Percentiles rank a stretch among this genome's conserved stretches.
These are phyloP conservation scores for Fibroporia radiculosa DNA, from an alignment of 768 basidiomycete genomes.

Conservation along the genomic window DNA sequence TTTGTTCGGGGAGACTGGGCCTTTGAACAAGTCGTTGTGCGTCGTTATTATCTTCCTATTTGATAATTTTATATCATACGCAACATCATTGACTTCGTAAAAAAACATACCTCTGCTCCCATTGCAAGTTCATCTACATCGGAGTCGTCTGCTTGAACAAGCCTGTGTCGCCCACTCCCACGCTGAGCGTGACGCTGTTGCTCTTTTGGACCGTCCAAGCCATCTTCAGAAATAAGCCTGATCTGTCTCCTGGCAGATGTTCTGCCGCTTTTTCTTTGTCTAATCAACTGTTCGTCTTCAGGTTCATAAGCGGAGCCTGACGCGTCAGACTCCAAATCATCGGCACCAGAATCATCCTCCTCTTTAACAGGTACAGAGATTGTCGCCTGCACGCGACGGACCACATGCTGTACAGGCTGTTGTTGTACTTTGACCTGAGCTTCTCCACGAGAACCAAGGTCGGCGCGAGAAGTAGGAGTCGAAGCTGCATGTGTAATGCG, in stretches of 20 bases:
- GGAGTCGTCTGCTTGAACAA: conserved; percentile 20
- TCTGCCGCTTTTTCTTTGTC: conserved; percentile 24
- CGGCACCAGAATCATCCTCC: conserved; percentile 44
- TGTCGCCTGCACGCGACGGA: conserved; percentile 58
- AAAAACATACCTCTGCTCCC: conserved; percentile 41
- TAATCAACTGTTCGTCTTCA: conserved; percentile 14
- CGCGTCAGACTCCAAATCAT: conserved; percentile 8
- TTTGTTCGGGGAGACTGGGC: too few species aligned
- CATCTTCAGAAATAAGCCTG: conserved; percentile 24
- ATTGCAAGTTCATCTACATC: conserved; percentile 60
- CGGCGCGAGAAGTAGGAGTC: background rate
- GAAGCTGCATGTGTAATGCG: conserved; percentile 4
- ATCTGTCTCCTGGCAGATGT: conserved; percentile 14
- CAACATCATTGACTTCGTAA: background rate
- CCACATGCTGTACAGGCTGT: conserved; percentile 28
- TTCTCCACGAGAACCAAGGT: background rate
- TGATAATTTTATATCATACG: background rate
- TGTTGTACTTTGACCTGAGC: conserved; percentile 9
- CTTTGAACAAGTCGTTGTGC: too few species aligned
- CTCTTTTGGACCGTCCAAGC: conserved; percentile 10
- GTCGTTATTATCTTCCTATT: conserved; percentile 3
- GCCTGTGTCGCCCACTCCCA: conserved; percentile 12
- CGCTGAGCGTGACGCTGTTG: conserved; percentile 6
- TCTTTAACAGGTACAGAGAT: conserved; percentile 55
- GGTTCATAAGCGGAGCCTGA: conserved; percentile 10